Evolutionary conservation across 441 rosid genomes (phyloP).

Genomic region (Populus hybrid): DNA sequence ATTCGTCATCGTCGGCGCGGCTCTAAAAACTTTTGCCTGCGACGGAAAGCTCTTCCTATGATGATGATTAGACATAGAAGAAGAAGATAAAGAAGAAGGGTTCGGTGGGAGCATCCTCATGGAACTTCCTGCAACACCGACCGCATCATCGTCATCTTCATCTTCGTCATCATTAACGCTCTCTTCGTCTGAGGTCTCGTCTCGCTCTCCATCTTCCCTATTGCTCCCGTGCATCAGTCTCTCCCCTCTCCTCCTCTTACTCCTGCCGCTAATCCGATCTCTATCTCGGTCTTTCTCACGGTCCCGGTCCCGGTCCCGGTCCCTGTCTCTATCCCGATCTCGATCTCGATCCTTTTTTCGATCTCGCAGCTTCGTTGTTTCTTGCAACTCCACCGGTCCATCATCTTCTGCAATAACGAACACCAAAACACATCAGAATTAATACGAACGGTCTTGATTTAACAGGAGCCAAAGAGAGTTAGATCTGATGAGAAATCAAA

Average conservation of each 20-base stretch:
- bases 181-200: conserved; percentile 68
- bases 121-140: conserved; percentile 39
- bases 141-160: conserved; percentile 57
- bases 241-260: conserved; percentile 80
- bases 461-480: neutral
- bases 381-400: conserved; percentile 65
- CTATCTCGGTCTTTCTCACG: conserved; percentile 67
- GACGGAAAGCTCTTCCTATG: conserved; percentile 67
- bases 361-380: conserved; percentile 72
- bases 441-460: conserved; percentile 4
- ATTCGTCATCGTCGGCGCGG: conserved; percentile 27
- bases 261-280: conserved; percentile 47
- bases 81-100: conserved; percentile 48
- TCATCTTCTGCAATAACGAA: conserved; percentile 60
- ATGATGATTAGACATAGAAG: conserved; percentile 54
- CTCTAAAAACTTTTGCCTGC: conserved; percentile 52
- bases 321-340: conserved; percentile 55
- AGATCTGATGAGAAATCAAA: conserved; percentile 39
- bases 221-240: conserved; percentile 58
- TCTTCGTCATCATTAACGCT: conserved; percentile 37
- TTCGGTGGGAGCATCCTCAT: conserved; percentile 79
- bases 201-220: conserved; percentile 64
- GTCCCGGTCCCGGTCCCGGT: conserved; percentile 62
- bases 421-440: neutral
- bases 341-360: conserved; percentile 75